Evolutionary conservation across 495 filamentous ascomycete species (phyloP).

Genomic region (Penicillium tannophilum): DNA sequence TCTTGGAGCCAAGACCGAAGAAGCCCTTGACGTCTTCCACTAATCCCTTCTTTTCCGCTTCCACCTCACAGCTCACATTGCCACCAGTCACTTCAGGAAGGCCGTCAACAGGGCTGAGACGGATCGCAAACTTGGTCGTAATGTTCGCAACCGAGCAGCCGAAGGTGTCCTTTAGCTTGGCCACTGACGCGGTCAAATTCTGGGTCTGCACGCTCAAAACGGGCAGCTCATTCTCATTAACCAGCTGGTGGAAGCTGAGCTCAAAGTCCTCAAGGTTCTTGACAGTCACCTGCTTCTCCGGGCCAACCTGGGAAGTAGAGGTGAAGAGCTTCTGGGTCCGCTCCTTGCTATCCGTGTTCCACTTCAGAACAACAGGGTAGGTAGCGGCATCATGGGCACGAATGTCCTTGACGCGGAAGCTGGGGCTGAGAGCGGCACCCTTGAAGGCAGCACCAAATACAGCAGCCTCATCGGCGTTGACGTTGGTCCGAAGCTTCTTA

Average conservation of each 20-base stretch:
- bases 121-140: conserved; percentile 74
- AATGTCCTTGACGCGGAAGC: conserved; percentile 97
- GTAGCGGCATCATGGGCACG: conserved; percentile 69
- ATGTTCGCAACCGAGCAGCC: conserved; percentile 78
- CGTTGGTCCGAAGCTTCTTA: conserved; percentile 85
- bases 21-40: conserved; percentile 93
- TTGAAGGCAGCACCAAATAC: conserved; percentile 97
- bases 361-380: conserved; percentile 75
- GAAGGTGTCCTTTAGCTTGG: conserved; percentile 70
- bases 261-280: conserved; percentile 82
- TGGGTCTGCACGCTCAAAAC: conserved; percentile 63
- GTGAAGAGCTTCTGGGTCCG: conserved; percentile 77
- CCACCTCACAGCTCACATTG: conserved; percentile 80
- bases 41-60: conserved; percentile 72
- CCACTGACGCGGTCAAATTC: conserved; percentile 83
- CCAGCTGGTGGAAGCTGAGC: conserved; percentile 76
- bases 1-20: conserved; percentile 89
- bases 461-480: conserved; percentile 96
- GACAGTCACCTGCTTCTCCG: conserved; percentile 85
- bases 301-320: conserved; percentile 71
- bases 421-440: conserved; percentile 85
- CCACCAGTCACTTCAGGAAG: conserved; percentile 77
- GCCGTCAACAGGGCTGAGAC: conserved; percentile 72
- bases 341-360: conserved; percentile 61
- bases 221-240: conserved; percentile 52